Evolutionary conservation across 352 stramenopile genomes (phyloP).

Genomic region (Pythium phragmiticola): DNA sequence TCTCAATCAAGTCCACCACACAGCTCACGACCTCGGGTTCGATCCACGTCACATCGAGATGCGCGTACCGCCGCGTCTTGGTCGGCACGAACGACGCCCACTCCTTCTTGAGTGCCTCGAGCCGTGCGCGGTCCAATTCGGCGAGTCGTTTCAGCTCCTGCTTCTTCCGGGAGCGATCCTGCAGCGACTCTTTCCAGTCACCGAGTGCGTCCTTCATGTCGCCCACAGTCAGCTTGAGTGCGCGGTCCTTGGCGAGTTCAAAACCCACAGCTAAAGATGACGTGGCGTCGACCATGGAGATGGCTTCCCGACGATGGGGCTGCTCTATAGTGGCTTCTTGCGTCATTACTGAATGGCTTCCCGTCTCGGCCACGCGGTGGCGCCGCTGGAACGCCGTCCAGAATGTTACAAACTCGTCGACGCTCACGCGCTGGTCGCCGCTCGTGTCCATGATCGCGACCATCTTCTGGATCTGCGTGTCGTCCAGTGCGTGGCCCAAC

Average conservation of each 20-base stretch:
- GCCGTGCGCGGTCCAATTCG: conserved; percentile 14
- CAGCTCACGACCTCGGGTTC: conserved; percentile 60
- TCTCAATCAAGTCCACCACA: conserved; percentile 42
- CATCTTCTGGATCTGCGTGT: conserved; percentile 48
- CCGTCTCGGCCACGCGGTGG: conserved; percentile 8
- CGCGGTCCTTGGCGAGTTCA: conserved; percentile 50
- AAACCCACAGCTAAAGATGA: conserved; percentile 35
- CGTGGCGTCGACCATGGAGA: conserved; percentile 27
- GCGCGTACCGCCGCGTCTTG: conserved; percentile 45
- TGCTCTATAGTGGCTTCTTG: background rate
- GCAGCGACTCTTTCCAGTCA: conserved; percentile 59
- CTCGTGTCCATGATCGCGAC: conserved; percentile 61
- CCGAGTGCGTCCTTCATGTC: conserved; percentile 44
- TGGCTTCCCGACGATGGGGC: conserved; percentile 16
- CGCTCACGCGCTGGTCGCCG: conserved; percentile 51
- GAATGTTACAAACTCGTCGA: conserved; percentile 68
- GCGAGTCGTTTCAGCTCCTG: conserved; percentile 26
- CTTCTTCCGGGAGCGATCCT: conserved; percentile 33
- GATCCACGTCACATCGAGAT: conserved; percentile 63
- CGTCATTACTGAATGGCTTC: background rate
- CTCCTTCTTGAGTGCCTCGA: conserved; percentile 21
- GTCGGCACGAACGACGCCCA: conserved; percentile 37
- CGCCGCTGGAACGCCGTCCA: conserved; percentile 59
- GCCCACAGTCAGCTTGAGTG: conserved; percentile 44
- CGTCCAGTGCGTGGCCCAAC: conserved; percentile 50